A percentile compares a stretch with the other conserved stretches of the same genome.
Evolutionary conservation across 306 rosid species (phyloP).

Genomic region (Cicer cuneatum): DNA sequence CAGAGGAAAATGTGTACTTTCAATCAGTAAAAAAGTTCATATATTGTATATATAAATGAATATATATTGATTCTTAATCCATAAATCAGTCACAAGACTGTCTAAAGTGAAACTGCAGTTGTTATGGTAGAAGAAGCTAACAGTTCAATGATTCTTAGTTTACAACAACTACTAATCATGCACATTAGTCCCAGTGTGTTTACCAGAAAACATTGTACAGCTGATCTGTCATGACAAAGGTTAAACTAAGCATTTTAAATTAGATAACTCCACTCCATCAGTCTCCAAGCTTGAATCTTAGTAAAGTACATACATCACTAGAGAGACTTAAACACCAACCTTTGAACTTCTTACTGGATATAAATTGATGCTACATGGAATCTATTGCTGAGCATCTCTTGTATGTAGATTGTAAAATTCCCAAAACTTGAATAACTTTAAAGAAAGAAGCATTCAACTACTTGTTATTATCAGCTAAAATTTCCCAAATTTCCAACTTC

Average conservation of each 20-base stretch:
- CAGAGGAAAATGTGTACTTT: slow-evolving; percentile 34
- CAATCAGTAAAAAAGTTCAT: slow-evolving; percentile 39
- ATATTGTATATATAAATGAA: neutral
- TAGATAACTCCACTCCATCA: slow-evolving; percentile 19
- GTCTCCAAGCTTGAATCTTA: slow-evolving; percentile 16
- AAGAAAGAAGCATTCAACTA: slow-evolving; percentile 28
- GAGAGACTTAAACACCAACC: slow-evolving; percentile 22
- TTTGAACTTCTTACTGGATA: slow-evolving; percentile 35
- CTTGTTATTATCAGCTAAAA: slow-evolving; percentile 41
- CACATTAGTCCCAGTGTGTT: neutral
- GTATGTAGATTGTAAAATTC: slow-evolving; percentile 27
- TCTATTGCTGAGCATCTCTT: neutral
- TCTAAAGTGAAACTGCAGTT: slow-evolving; percentile 33
- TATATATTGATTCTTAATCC: neutral
- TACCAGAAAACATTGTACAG: slow-evolving; percentile 12
- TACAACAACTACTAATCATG: slow-evolving; percentile 29
- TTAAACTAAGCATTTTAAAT: slow-evolving; percentile 31
- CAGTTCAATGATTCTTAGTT: slow-evolving; percentile 1
- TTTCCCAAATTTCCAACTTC: slow-evolving; percentile 44
- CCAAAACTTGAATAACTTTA: slow-evolving; percentile 28
- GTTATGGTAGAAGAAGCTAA: slow-evolving; percentile 29
- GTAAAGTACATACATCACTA: neutral
- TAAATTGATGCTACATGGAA: slow-evolving; percentile 12
- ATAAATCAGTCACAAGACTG: slow-evolving; percentile 19
- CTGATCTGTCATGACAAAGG: slow-evolving; percentile 25